Conservation (phyloP, 2,329 filamentous ascomycete genomes). For the Talaromyces verruculosus region DNA sequence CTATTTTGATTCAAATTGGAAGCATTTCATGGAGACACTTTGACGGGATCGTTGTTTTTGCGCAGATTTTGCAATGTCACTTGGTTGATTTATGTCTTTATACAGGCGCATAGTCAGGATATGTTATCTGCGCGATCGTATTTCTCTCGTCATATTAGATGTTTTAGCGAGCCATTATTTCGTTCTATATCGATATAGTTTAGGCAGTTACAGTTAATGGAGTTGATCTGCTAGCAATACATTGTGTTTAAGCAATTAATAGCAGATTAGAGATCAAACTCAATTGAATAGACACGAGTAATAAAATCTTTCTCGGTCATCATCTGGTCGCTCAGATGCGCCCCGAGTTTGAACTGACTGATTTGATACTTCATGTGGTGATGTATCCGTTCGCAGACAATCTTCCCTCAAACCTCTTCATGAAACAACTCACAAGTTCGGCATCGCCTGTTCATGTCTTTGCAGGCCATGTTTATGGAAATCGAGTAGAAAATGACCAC, state of each 20-base stretch:
- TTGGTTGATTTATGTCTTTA: background rate
- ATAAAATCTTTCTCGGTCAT: background rate
- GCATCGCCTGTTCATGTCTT: background rate
- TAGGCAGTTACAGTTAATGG: conserved; percentile 8
- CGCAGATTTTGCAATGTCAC: conserved; percentile 25
- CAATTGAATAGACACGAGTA: background rate
- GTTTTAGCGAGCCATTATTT: conserved; percentile 12
- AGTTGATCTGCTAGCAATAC: background rate
- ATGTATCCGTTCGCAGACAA: background rate
- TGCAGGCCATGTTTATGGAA: too few species aligned
- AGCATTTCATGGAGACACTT: conserved; percentile 30
- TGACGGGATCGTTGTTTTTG: conserved; percentile 31
- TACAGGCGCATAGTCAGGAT: background rate
- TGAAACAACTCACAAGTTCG: background rate
- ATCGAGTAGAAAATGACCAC: background rate
- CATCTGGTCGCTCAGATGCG: background rate
- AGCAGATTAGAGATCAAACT: background rate
- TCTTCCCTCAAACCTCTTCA: background rate
- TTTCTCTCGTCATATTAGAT: conserved; percentile 6
- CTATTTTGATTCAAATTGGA: conserved; percentile 14
- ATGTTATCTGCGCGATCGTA: background rate
- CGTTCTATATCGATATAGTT: conserved; percentile 9
- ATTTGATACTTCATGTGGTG: too few species aligned
- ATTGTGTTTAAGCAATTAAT: background rate
- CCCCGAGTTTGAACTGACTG: too few species aligned